Evolutionary conservation across 2,329 filamentous ascomycete genomes (phyloP).

Genomic region (Neoscytalidium dimidiatum): DNA sequence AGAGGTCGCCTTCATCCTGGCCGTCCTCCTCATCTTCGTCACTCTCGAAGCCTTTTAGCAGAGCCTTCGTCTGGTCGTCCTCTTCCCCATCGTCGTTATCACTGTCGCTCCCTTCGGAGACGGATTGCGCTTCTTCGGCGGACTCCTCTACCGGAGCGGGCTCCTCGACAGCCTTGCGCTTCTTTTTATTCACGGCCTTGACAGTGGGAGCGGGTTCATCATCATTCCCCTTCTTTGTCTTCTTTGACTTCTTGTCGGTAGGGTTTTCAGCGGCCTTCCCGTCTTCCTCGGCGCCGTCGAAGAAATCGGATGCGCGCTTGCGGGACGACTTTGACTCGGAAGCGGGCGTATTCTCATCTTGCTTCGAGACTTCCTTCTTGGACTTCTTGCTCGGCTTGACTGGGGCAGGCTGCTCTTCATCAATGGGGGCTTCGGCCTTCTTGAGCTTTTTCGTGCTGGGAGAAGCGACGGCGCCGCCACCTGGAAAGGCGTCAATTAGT

Average conservation of each 20-base stretch:
- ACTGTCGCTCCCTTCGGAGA: constrained; percentile 28
- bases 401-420: constrained; percentile 9
- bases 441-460: constrained; percentile 42
- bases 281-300: constrained; percentile 26
- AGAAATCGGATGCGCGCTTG: constrained; percentile 39
- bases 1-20: constrained; percentile 40
- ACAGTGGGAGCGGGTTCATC: neutral
- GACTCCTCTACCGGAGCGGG: constrained; percentile 6
- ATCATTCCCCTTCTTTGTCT: constrained; percentile 22
- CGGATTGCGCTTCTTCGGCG: constrained; percentile 23
- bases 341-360: constrained; percentile 25
- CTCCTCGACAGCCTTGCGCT: constrained; percentile 20
- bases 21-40: constrained; percentile 44
- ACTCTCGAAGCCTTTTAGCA: constrained; percentile 54
- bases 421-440: constrained; percentile 29
- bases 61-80: constrained; percentile 52
- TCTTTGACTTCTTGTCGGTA: constrained; percentile 29
- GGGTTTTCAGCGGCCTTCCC: constrained; percentile 19
- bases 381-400: constrained; percentile 18
- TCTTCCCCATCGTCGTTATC: constrained; percentile 32
- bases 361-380: constrained; percentile 24
- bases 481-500: constrained; percentile 26
- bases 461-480: constrained; percentile 35
- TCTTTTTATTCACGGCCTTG: constrained; percentile 12
- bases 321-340: constrained; percentile 31